These are phyloP conservation scores for Daphne laureola DNA, from an alignment of 441 rosid species.

Conservation along the genomic window DNA sequence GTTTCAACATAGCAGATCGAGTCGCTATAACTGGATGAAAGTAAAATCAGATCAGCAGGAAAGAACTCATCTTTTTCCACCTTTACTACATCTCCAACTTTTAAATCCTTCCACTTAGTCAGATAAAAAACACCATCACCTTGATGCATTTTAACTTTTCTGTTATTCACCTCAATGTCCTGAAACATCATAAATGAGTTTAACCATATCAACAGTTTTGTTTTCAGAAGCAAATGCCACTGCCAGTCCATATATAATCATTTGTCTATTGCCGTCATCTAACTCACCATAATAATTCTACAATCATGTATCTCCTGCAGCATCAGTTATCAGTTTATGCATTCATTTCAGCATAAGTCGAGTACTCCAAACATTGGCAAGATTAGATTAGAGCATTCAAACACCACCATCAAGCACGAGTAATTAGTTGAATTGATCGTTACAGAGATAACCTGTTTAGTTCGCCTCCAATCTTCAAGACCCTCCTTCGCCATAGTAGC, in stretches of 20 bases:
- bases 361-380: too few species aligned
- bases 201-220: too few species aligned
- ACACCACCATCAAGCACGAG: too few species aligned
- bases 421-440: not conserved
- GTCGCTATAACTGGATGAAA: conserved; percentile 83
- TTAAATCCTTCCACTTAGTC: conserved; percentile 68
- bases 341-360: too few species aligned
- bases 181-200: conserved; percentile 20
- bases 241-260: too few species aligned
- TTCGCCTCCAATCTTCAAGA: conserved; percentile 83
- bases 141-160: conserved; percentile 52
- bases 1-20: conserved; percentile 97
- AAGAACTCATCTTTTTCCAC: conserved; percentile 85
- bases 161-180: conserved; percentile 75
- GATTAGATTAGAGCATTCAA: too few species aligned
- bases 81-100: conserved; percentile 80
- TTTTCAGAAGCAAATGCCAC: too few species aligned
- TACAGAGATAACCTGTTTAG: conserved; percentile 50
- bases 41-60: conserved; percentile 87
- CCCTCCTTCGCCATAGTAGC: conserved; percentile 87
- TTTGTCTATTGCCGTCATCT: too few species aligned
- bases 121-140: conserved; percentile 52
- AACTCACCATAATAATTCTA: too few species aligned
- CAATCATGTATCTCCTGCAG: too few species aligned
- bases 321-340: too few species aligned